Base-by-base conservation (phyloP, 331 rosid species). In the Prunus yedoensis region DNA sequence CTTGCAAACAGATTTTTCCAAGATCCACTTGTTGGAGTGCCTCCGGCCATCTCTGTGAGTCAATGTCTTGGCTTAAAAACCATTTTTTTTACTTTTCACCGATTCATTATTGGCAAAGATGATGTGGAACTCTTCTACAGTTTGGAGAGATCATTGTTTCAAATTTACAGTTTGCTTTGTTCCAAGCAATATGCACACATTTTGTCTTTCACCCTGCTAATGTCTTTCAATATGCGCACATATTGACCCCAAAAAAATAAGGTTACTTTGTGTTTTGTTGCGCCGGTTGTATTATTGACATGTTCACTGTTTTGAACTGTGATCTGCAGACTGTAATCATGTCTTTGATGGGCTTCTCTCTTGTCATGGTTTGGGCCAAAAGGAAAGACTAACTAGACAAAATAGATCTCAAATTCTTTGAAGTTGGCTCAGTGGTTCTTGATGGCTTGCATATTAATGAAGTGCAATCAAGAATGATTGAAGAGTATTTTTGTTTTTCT, bases 301-400 rank as follows among this genome's bases (percentile, higher is more conserved):
- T 64, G 4, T 60, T 50, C n/a, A 12, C 27, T 66, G 15, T 63
- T 60, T 51, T 43, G 45, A 41, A 11, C 61, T 73, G 13, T 77
- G 70, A 64, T 84, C 67, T 87, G 81, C 97, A 94, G 99, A 94
- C 97, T 62, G 96, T 93, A 71, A 66, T 94, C 3, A 91, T 91
- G 97, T 94, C 99, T 61, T 87, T 94, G 90, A 94, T 92, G 97
- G 99, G 99, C 23, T 94, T 94, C 88, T 85, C 85, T 74, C 99
- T 94, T 66, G 99, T 92, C 71, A 79, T 90, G 92, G 53, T 92
- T 80, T 94, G 99, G 99, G 79, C 76, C 67, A 87, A 84, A 78
- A 81, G 74, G 76, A 90, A 89, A 84, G 80, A 83, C 14, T 30
- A 77, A 71, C 50, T 30, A 3, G 59, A 68, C 59, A 17, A 80